Conservation (phyloP, 192 early-diverging fungal genomes). For the Gigaspora rosea region DNA sequence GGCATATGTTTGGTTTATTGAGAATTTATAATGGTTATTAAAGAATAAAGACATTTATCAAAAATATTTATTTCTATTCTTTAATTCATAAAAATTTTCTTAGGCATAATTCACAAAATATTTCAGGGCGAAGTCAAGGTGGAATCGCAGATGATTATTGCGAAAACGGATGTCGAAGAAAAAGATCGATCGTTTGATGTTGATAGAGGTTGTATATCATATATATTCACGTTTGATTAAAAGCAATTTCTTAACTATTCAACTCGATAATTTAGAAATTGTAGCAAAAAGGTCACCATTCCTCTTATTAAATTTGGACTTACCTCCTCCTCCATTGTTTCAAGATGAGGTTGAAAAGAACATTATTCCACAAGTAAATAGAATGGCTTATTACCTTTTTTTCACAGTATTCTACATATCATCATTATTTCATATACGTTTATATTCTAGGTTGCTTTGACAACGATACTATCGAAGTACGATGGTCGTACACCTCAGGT, state of each 20-base stretch:
- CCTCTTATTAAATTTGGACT: constrained; percentile 83
- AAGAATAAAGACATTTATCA: neutral
- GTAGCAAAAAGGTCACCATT: constrained; percentile 68
- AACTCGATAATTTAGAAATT: constrained; percentile 44
- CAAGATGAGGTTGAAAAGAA: constrained; percentile 80
- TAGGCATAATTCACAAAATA: constrained; percentile 67
- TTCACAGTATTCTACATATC: neutral
- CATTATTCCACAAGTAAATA: constrained; percentile 85
- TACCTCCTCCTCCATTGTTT: constrained; percentile 90
- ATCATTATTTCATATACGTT: too few species aligned
- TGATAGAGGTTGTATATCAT: constrained; percentile 38
- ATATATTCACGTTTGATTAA: neutral
- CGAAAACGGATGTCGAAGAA: constrained; percentile 45
- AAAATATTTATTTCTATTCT: neutral
- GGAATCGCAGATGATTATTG: constrained; percentile 63
- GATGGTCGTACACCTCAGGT: constrained; percentile 75
- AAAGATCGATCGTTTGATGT: constrained; percentile 45
- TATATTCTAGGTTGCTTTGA: constrained; percentile 63
- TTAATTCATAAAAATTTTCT: neutral
- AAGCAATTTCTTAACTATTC: neutral
- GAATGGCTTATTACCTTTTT: neutral
- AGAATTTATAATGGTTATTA: neutral
- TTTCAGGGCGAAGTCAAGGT: constrained; percentile 88
- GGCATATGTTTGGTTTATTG: neutral
- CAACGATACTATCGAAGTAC: constrained; percentile 80